Evolutionary conservation across 75 land plant species (phyloP), one percentile per base, ranked within the genome.

Genomic region (Adiantum capillusveneris): DNA sequence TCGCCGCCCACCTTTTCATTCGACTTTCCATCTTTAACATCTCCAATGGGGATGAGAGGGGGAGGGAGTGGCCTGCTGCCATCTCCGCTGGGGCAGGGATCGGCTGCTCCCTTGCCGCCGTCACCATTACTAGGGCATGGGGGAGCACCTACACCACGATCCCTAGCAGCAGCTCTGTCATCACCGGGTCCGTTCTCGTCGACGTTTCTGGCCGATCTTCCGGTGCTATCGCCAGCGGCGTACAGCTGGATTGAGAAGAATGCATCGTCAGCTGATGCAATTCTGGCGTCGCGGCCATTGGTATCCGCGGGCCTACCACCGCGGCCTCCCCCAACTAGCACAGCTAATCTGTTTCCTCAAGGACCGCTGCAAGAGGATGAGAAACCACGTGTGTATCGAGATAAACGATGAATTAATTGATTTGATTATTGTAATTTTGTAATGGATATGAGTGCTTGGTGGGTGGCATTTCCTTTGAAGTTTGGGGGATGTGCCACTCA

Each of bases 171-270:
- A 2, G 50, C 50, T 2, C 22, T 46, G 22, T 5, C 50, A 3
- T 46, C 50, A 18, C 50, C 22, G 14, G 22, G 50, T 46, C 50
- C 6, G 2, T 14, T n/a, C 50, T 2, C 12, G 12, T 46, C 50
- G 6, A 2, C 50, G 5, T 46, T 21, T 3, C 3, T 46, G 2
- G 5, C 50, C 13, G 50, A 46, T 21, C 50, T 46, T 2, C 50
- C 50, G 13, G 6, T 21, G 6, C 17, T 46, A 14, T 46, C 50
- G 6, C 50, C 50, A 17, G 6, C 50, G 22, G 17, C 50, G 22
- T 46, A 46, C 50, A 17, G 22, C 14, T 46, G 50, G 50, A 46
- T 46, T 14, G 50, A 46, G 50, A 46, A 17, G 50, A 46, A 46
- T 46, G 22, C 13, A n/a, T n/a, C 50, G 6, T 17, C 17, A 5